Percentiles rank a stretch among this genome's conserved stretches.
Conservation (phyloP, 352 stramenopile species). For the Phytophthora parvispora region DNA sequence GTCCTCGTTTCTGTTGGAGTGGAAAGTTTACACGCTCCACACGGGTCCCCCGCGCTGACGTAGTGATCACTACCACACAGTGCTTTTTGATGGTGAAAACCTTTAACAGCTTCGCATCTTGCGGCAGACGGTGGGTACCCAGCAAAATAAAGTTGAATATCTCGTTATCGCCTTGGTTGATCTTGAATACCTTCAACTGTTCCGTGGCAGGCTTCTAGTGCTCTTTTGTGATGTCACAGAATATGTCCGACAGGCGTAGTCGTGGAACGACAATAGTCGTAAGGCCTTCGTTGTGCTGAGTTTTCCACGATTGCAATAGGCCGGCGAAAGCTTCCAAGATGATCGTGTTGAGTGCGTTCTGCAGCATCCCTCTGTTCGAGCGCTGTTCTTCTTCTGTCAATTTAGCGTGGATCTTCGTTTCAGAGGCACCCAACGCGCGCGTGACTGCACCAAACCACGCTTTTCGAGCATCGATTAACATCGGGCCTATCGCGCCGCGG, state of each 20-base stretch:
- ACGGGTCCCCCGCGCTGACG: constrained; percentile 7
- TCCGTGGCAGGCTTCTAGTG: constrained; percentile 37
- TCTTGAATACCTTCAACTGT: constrained; percentile 35
- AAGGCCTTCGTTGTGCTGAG: background rate
- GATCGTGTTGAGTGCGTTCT: no score
- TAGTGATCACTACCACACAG: constrained; percentile 41
- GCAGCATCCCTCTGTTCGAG: no score
- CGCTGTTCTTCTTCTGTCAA: no score
- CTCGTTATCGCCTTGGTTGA: constrained; percentile 13
- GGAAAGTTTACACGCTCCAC: constrained; percentile 37
- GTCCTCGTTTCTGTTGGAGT: background rate
- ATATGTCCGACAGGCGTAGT: constrained; percentile 24
- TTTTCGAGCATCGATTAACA: no score
- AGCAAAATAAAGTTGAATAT: constrained; percentile 9
- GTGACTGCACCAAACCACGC: no score
- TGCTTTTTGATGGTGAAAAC: constrained; percentile 34
- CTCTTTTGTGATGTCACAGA: constrained; percentile 31
- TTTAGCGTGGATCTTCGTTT: no score
- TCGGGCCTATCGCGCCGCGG: no score
- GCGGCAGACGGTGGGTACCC: constrained; percentile 26
- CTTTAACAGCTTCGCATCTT: constrained; percentile 22
- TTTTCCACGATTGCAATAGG: no score
- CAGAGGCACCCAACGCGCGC: no score
- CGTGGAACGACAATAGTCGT: constrained; percentile 13
- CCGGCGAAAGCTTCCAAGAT: no score